Conservation (phyloP, 306 rosid genomes). For the Carpinus fangiana region DNA sequence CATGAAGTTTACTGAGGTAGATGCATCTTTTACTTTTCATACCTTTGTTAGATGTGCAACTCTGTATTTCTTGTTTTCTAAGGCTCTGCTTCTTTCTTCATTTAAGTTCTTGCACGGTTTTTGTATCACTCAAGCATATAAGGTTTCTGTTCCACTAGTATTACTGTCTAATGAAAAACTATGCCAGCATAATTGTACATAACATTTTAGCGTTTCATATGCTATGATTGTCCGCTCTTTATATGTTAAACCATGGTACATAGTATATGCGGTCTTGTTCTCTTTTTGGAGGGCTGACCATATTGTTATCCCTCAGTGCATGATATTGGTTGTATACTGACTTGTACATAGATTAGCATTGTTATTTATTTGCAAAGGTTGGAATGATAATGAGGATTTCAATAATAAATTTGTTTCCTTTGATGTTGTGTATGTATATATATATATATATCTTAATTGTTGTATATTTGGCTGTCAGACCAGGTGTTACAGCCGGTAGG, state of each 20-base stretch:
- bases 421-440: background rate
- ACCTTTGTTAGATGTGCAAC: background rate
- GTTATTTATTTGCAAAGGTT: conserved; percentile 8
- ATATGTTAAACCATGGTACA: background rate
- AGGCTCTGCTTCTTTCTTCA: background rate
- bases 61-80: conserved; percentile 1
- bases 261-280: background rate
- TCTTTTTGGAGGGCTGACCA: background rate
- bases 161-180: background rate
- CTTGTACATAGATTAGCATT: background rate
- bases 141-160: background rate
- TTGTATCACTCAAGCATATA: background rate
- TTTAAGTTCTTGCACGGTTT: background rate
- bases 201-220: background rate
- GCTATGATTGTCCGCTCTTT: background rate
- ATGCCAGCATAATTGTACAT: background rate
- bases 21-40: background rate
- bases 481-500: conserved; percentile 87
- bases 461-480: conserved; percentile 55
- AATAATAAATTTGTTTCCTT: background rate
- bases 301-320: background rate
- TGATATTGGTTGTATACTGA: background rate
- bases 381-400: conserved; percentile 10
- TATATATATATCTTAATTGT: conserved; percentile 5
- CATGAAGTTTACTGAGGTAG: background rate